These are phyloP conservation scores for Alternaria viburni DNA, from an alignment of 2,329 filamentous ascomycete genomes.

Conservation along the genomic window DNA sequence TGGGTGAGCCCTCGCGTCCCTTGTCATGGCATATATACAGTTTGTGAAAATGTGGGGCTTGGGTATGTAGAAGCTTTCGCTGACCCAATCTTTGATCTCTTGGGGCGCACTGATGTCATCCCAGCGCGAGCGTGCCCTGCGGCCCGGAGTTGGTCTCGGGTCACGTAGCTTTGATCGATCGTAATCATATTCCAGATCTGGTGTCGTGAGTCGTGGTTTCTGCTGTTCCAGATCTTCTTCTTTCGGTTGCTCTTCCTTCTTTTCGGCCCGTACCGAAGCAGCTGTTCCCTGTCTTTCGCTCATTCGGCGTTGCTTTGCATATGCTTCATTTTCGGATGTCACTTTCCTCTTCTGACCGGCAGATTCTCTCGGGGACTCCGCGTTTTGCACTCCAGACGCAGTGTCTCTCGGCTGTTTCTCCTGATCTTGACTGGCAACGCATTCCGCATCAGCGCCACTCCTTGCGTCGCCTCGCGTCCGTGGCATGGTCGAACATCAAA, in stretches of 20 bases:
- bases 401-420: neutral
- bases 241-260: neutral
- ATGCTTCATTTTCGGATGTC: neutral
- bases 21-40: neutral
- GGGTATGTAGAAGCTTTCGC: neutral
- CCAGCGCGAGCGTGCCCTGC: neutral
- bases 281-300: neutral
- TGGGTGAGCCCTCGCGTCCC: neutral
- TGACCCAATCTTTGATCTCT: neutral
- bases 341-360: neutral
- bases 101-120: neutral
- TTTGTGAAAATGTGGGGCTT: neutral
- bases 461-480: neutral
- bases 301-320: neutral
- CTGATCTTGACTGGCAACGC: neutral
- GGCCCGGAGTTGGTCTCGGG: neutral
- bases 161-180: slow-evolving; percentile 10
- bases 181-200: slow-evolving; percentile 13
- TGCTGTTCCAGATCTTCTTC: neutral
- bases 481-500: neutral
- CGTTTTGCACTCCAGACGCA: neutral
- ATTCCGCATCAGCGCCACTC: neutral
- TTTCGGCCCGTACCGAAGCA: neutral
- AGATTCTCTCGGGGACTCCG: neutral
- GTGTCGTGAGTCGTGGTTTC: slow-evolving; percentile 8